phyloP scores from a whole-genome alignment of 768 basidiomycete species.

The Tricholoma flavovirens region DNA sequence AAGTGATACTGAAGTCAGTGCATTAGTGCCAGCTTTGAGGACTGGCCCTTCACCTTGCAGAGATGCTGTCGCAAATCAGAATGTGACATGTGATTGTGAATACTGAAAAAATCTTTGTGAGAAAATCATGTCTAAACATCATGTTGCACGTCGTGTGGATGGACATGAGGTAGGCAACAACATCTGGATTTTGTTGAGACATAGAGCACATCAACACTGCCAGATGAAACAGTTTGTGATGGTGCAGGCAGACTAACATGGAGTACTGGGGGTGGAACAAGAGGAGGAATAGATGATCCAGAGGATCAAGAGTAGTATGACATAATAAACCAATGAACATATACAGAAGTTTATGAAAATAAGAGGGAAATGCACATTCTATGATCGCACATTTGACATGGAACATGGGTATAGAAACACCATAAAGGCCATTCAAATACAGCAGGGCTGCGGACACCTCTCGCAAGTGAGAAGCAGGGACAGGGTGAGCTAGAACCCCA shows the following conservation, averaged over 20 bases:
- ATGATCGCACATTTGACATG: too few relatives aligned
- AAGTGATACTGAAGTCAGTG: neutral
- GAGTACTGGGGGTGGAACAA: neutral
- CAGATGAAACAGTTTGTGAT: neutral
- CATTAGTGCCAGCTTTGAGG: too few relatives aligned
- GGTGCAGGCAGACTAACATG: neutral
- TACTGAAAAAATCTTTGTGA: too few relatives aligned
- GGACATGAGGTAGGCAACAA: neutral
- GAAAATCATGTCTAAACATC: too few relatives aligned
- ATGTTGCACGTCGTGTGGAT: neutral
- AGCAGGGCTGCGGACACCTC: neutral
- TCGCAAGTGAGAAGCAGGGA: neutral
- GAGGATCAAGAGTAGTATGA: neutral
- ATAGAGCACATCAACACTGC: neutral
- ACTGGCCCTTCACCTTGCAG: neutral
- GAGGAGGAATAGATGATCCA: neutral
- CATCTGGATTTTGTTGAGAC: neutral
- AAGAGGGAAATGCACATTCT: too few relatives aligned
- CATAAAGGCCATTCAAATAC: neutral
- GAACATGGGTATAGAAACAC: neutral
- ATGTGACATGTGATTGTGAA: too few relatives aligned
- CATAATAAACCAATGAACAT: neutral
- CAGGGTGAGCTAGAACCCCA: neutral
- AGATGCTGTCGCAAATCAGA: neutral
- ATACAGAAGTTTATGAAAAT: too few relatives aligned